Evolutionary conservation across 331 rosid genomes (phyloP).

Genomic region (Spiraea crenata): DNA sequence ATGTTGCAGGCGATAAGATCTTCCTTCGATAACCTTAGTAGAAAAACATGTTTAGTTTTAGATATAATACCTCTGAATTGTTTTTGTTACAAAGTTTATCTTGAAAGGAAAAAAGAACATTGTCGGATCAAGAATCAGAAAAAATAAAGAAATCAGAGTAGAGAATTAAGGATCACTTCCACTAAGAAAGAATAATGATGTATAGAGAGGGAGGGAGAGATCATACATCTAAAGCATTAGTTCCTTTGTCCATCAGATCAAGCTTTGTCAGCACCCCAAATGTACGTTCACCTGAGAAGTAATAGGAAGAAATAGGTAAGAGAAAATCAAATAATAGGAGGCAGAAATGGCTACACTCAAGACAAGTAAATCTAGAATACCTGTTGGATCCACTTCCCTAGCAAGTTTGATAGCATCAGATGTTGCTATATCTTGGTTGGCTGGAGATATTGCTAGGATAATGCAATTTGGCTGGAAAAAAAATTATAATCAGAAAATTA

Average conservation of each 20-base stretch:
- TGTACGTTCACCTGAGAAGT: slow-evolving; percentile 73
- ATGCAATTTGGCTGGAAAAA: slow-evolving; percentile 79
- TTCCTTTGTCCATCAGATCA: slow-evolving; percentile 99
- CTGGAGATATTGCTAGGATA: slow-evolving; percentile 93
- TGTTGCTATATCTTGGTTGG: slow-evolving; percentile 96
- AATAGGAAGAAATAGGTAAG: slow-evolving; percentile 19
- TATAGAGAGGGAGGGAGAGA: slow-evolving; percentile 22
- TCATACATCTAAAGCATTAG: slow-evolving; percentile 87
- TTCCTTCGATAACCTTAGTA: slow-evolving; percentile 86
- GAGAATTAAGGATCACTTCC: neutral
- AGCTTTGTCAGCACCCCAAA: slow-evolving; percentile 97
- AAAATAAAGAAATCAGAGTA: neutral
- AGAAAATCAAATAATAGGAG: neutral
- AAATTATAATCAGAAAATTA: slow-evolving; percentile 8
- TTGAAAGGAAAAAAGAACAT: neutral
- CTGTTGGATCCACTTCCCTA: slow-evolving; percentile 89
- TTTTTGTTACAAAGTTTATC: neutral
- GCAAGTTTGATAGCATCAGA: slow-evolving; percentile 96
- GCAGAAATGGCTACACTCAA: neutral
- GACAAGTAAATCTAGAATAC: slow-evolving; percentile 28
- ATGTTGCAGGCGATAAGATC: slow-evolving; percentile 76
- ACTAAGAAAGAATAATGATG: neutral
- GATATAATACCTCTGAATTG: neutral
- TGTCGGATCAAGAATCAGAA: neutral
- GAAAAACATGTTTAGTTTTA: neutral